phyloP scores from a whole-genome alignment of 2,329 filamentous ascomycete genomes.

The Xylariaceae sp. region DNA sequence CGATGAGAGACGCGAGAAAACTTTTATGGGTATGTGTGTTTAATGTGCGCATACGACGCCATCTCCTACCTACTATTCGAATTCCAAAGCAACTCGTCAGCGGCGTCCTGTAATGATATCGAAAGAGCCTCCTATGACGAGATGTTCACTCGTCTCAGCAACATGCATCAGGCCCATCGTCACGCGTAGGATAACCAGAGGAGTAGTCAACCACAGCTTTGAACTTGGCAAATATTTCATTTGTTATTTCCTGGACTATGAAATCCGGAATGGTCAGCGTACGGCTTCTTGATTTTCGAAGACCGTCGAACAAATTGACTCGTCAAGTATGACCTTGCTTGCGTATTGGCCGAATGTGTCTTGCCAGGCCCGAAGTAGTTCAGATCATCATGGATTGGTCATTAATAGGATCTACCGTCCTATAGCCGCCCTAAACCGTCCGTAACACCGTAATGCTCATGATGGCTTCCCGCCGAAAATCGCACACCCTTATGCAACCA shows the following conservation, averaged over 20 bases:
- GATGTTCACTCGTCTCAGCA: too few relatives aligned
- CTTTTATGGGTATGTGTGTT: too few relatives aligned
- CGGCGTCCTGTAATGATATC: too few relatives aligned
- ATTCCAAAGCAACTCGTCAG: too few relatives aligned
- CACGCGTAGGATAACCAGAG: too few relatives aligned
- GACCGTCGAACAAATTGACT: background rate
- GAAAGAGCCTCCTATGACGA: too few relatives aligned
- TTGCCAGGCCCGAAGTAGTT: background rate
- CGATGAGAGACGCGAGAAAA: too few relatives aligned
- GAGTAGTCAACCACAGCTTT: too few relatives aligned
- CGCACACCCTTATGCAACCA: constrained; percentile 18
- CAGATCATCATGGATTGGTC: constrained; percentile 12
- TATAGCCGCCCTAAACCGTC: constrained; percentile 11
- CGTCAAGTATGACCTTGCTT: background rate
- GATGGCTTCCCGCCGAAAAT: background rate
- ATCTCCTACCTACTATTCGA: too few relatives aligned
- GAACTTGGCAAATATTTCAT: background rate
- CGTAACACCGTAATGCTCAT: constrained; percentile 19
- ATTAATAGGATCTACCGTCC: constrained; percentile 16
- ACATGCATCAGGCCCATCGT: too few relatives aligned
- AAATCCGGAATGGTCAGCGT: background rate
- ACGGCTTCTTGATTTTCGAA: background rate
- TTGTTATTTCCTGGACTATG: background rate
- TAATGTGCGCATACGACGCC: too few relatives aligned
- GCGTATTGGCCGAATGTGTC: constrained; percentile 9